Evolutionary conservation across 1,139 yeast genomes (phyloP), one percentile per base, ranked within the genome.

Genomic region (Meyerozyma smithsonii): DNA sequence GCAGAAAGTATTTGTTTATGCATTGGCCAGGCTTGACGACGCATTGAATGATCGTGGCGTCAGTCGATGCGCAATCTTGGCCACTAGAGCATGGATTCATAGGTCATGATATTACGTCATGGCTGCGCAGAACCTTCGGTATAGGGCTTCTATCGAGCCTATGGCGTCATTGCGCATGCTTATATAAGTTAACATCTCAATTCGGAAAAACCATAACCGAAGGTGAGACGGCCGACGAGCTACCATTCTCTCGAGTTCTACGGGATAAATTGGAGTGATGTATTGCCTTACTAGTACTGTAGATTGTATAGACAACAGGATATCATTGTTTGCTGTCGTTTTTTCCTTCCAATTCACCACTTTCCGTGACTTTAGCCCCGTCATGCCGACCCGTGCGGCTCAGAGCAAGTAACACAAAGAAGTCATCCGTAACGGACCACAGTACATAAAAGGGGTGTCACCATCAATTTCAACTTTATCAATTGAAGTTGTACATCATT

Each of bases 371-470:
- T 26, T 10, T 21, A 18, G 34, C 34, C 34, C 4, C 21, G 21
- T 30, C 34, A 30, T 30, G 34, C 10, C 14, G 18, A 15, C 6
- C 12, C 12, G 34, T 30, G 34, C 34, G 34, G 34, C 34, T 30
- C 34, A 30, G 15, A 30, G 34, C 34, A 30, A 30, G 34, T 30
- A 30, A 30, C 34, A 30, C 34, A 30, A 30, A 28, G 20, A 17
- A 16, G 34, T 30, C 34, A 30, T 8, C 34, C 34, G 8, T 14
- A 18, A 3, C 20, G 21, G 14, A 30, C 15, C 34, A 17, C 34
- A 17, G 14, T 30, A 30, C 16, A 16, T 30, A 30, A 30, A 18
- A 14, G 34, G 34, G 34, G 21, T 16, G 17, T 14, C 8, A 5
- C 5, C 15, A 14, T 26, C 18, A 26, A 3, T 26, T n/a, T 12